phyloP scores from a whole-genome alignment of 2,329 filamentous ascomycete species.

The Setomelanomma holmii region DNA sequence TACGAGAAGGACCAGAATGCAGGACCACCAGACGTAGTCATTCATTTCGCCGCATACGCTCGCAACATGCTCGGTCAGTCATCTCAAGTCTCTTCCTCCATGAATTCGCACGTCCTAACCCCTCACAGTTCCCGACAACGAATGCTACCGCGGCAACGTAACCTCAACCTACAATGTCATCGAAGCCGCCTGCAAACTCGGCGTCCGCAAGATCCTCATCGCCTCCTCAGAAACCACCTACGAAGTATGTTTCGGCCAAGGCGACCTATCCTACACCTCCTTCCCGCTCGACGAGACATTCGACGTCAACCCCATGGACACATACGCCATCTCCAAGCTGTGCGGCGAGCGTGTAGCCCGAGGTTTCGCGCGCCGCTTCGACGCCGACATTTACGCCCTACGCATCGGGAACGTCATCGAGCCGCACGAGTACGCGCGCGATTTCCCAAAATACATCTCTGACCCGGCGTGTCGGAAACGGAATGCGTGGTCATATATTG shows the following conservation, averaged over 20 bases:
- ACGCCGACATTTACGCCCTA: slow-evolving; percentile 65
- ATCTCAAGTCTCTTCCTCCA: not conserved
- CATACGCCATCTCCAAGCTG: slow-evolving; percentile 67
- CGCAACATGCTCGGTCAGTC: slow-evolving; percentile 66
- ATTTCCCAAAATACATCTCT: slow-evolving; percentile 61
- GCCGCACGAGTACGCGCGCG: slow-evolving; percentile 64
- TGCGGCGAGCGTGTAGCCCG: slow-evolving; percentile 65
- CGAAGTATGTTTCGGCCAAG: slow-evolving; percentile 68
- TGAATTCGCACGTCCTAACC: slow-evolving; percentile 58
- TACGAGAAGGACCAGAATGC: slow-evolving; percentile 55
- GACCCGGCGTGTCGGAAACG: slow-evolving; percentile 60
- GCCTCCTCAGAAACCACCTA: slow-evolving; percentile 67
- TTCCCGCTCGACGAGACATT: slow-evolving; percentile 67
- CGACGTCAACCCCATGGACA: slow-evolving; percentile 67
- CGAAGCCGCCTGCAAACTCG: slow-evolving; percentile 67
- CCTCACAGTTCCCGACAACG: slow-evolving; percentile 54
- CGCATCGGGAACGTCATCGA: slow-evolving; percentile 68
- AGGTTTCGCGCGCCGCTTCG: slow-evolving; percentile 63
- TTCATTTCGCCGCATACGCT: slow-evolving; percentile 66
- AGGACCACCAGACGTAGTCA: slow-evolving; percentile 64
- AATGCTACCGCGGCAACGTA: slow-evolving; percentile 65
- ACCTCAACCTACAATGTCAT: slow-evolving; percentile 67
- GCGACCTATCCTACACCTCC: slow-evolving; percentile 61
- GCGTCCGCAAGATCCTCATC: slow-evolving; percentile 68
- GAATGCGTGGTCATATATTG: slow-evolving; percentile 70